Evolutionary conservation across 208 protist genomes (phyloP).

Genomic region (Trypanosoma brucei): DNA sequence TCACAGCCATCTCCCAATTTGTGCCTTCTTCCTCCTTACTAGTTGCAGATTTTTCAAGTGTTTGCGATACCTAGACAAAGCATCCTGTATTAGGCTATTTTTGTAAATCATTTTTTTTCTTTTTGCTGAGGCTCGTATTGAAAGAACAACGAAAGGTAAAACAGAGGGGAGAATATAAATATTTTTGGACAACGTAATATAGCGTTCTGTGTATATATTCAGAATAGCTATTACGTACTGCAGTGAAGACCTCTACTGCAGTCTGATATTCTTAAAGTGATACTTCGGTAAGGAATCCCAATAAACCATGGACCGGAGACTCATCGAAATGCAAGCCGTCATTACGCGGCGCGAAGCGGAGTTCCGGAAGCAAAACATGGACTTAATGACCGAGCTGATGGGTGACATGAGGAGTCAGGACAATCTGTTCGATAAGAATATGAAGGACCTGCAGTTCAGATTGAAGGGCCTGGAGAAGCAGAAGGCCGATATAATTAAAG

Average conservation of each 20-base stretch:
- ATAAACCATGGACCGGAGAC: not conserved
- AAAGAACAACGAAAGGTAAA: too few species aligned
- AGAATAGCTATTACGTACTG: not conserved
- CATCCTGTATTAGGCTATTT: too few species aligned
- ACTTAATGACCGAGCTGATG: not conserved
- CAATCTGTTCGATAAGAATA: not conserved
- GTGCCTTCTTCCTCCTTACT: too few species aligned
- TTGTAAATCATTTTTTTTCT: not conserved
- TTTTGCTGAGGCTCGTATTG: too few species aligned
- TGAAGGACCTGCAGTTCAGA: not conserved
- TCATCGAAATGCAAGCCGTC: not conserved
- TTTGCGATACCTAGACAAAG: not conserved
- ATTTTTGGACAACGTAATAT: too few species aligned
- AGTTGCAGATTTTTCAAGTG: not conserved
- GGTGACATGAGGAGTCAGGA: not conserved
- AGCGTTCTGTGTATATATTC: not conserved
- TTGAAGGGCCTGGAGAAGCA: not conserved
- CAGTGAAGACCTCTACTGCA: not conserved
- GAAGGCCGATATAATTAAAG: not conserved
- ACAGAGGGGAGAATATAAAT: too few species aligned
- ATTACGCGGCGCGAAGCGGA: not conserved
- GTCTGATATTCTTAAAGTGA: not conserved
- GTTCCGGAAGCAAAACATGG: not conserved
- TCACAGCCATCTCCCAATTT: too few species aligned
- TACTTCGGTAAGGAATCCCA: not conserved